Percentiles rank a stretch among this genome's conserved stretches.
phyloP scores from a whole-genome alignment of 331 rosid genomes.

The Pyrus hybrid region DNA sequence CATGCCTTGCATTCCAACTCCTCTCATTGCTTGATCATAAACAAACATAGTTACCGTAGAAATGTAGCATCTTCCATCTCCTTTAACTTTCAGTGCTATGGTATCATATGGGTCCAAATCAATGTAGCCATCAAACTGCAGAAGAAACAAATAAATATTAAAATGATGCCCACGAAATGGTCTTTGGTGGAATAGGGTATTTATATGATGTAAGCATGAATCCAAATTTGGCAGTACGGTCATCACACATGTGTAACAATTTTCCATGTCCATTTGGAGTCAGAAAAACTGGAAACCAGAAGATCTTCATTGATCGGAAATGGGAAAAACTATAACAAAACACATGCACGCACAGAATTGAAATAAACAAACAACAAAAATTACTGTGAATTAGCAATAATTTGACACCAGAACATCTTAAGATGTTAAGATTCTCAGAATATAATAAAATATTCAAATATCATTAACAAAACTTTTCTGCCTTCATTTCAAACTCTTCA shows the following conservation, averaged over 20 bases:
- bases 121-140: conserved; percentile 75
- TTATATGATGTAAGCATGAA: neutral
- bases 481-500: neutral
- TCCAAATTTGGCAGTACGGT: neutral
- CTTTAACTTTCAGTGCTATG: conserved; percentile 69
- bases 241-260: neutral
- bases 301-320: neutral
- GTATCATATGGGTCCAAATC: conserved; percentile 88
- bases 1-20: conserved; percentile 4
- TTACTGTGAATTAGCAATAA: neutral
- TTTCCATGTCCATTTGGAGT: neutral
- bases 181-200: neutral
- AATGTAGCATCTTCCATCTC: conserved; percentile 87
- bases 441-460: neutral
- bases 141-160: conserved; percentile 4
- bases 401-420: neutral
- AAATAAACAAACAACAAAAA: neutral
- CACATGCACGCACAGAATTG: neutral
- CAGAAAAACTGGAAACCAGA: neutral
- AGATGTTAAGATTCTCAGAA: neutral
- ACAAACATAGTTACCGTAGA: conserved; percentile 63
- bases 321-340: neutral
- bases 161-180: neutral
- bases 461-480: neutral
- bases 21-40: neutral